These are phyloP conservation scores for Salvia splendens DNA, from an alignment of 257 asterid genomes.

Conservation along the genomic window DNA sequence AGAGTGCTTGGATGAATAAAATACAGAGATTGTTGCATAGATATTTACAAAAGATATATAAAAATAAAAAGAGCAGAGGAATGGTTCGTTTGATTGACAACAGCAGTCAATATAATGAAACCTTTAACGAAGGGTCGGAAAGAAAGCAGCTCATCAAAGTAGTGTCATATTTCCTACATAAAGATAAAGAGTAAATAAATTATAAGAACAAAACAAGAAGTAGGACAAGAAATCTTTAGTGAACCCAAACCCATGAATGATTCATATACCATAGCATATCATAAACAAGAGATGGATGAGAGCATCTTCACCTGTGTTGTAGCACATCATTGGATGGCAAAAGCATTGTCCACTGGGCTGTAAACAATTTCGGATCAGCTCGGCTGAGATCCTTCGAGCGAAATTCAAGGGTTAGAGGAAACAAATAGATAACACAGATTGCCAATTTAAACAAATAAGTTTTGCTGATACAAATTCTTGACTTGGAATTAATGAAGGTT, in stretches of 20 bases:
- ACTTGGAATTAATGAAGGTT: neutral
- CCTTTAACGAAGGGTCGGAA: slow-evolving; percentile 83
- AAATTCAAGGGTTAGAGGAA: slow-evolving; percentile 36
- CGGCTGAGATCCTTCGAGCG: slow-evolving; percentile 79
- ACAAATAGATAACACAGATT: slow-evolving; percentile 23
- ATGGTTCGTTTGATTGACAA: slow-evolving; percentile 12
- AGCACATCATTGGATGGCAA: slow-evolving; percentile 85
- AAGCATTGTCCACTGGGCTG: slow-evolving; percentile 86
- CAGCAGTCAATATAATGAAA: slow-evolving; percentile 34
- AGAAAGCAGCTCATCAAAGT: slow-evolving; percentile 90
- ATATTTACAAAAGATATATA: slow-evolving; percentile 16
- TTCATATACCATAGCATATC: slow-evolving; percentile 5
- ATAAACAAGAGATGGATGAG: slow-evolving; percentile 30
- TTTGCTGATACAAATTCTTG: neutral
- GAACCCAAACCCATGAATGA: slow-evolving; percentile 4
- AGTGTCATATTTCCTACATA: slow-evolving; percentile 70
- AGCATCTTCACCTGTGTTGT: slow-evolving; percentile 67
- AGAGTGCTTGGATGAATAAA: slow-evolving; percentile 23
- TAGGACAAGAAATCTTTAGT: slow-evolving; percentile 9
- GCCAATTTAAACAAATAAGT: slow-evolving; percentile 20
- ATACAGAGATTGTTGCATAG: slow-evolving; percentile 1
- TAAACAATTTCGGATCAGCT: slow-evolving; percentile 85
- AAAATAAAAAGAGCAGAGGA: slow-evolving; percentile 21
- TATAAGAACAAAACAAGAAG: neutral
- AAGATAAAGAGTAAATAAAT: slow-evolving; percentile 25